Conservation (phyloP, 1,139 yeast genomes). For the Protomyces macrosporus region DNA sequence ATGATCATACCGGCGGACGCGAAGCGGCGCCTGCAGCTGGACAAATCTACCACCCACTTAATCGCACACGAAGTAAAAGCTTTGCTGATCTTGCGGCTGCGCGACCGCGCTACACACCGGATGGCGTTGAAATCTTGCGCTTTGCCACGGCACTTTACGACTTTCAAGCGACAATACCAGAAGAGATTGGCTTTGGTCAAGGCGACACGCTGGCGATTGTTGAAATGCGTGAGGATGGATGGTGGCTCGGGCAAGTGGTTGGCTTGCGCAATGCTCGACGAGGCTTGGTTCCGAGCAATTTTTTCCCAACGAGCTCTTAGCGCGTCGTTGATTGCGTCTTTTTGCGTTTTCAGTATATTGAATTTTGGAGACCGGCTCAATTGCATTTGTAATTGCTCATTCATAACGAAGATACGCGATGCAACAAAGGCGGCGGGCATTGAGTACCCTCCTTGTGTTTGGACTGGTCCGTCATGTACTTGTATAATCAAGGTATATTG, state of each 20-base stretch:
- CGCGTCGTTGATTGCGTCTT: too few relatives aligned
- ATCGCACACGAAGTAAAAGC: conserved; percentile 23
- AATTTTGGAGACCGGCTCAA: too few relatives aligned
- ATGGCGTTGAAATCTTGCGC: conserved; percentile 27
- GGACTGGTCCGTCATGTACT: too few relatives aligned
- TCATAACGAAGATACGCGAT: too few relatives aligned
- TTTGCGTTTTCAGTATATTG: too few relatives aligned
- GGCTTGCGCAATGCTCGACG: conserved; percentile 47
- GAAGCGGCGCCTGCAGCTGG: background rate
- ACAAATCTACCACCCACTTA: background rate
- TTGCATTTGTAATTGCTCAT: too few relatives aligned
- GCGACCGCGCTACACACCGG: conserved; percentile 17
- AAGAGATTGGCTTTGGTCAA: conserved; percentile 67
- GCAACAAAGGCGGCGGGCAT: too few relatives aligned
- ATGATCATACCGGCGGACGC: background rate
- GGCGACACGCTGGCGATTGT: conserved; percentile 68
- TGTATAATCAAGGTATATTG: too few relatives aligned
- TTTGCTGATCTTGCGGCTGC: background rate
- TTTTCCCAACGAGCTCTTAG: too few relatives aligned
- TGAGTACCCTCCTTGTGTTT: too few relatives aligned
- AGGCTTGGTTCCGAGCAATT: conserved; percentile 83
- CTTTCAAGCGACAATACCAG: conserved; percentile 71
- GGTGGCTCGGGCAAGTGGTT: conserved; percentile 80
- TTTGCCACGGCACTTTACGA: conserved; percentile 56
- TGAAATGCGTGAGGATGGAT: conserved; percentile 76